phyloP scores from a whole-genome alignment of 2,329 filamentous ascomycete species.

The Magnaporthiopsis incrustans region DNA sequence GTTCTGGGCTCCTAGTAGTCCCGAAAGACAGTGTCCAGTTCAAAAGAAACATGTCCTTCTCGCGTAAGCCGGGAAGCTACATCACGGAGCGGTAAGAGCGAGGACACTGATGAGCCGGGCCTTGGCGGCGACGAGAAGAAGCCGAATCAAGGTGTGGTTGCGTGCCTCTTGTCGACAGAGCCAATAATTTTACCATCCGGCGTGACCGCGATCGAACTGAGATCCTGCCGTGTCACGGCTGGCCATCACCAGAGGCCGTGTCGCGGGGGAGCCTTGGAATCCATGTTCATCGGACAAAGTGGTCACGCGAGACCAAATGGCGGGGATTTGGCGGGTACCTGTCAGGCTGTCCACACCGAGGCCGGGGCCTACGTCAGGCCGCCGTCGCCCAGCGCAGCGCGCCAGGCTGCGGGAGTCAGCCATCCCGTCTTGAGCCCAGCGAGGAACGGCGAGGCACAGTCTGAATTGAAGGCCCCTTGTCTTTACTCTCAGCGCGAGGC shows the following conservation, averaged over 20 bases:
- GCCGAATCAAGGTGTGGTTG: not conserved
- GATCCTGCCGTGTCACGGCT: not conserved
- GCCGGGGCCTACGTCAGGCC: not conserved
- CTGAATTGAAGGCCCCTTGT: not conserved
- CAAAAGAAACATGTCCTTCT: no score
- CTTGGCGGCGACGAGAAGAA: not conserved
- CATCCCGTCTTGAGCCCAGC: constrained; percentile 2
- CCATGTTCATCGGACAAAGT: no score
- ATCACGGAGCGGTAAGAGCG: not conserved
- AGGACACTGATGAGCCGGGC: not conserved
- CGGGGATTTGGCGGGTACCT: not conserved
- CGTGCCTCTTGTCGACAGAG: not conserved
- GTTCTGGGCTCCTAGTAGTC: no score
- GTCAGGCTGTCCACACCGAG: not conserved
- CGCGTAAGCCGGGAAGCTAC: no score
- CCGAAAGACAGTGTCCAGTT: no score
- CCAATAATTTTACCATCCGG: not conserved
- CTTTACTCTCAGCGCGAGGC: not conserved
- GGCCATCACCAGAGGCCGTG: not conserved
- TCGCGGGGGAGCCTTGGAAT: no score
- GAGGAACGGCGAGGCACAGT: not conserved
- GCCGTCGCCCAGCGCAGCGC: not conserved
- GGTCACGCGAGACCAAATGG: not conserved
- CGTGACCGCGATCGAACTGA: not conserved
- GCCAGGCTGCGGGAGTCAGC: not conserved